Conservation (phyloP, 2,329 filamentous ascomycete species). For the Colletotrichum sansevieriae region DNA sequence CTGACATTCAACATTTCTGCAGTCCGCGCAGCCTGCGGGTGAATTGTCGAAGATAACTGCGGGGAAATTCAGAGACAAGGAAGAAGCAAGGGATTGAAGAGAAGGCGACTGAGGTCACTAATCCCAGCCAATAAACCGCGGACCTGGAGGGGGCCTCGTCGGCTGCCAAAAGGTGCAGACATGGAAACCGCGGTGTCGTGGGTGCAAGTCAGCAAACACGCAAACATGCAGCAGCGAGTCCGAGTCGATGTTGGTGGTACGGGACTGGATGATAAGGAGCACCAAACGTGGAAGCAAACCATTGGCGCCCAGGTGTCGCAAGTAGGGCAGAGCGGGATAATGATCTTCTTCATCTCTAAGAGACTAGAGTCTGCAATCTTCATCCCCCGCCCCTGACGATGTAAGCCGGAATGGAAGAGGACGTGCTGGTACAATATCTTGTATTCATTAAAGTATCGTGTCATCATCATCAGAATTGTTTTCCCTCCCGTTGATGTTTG, state of each 20-base stretch:
- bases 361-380: background rate
- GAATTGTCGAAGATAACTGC: too few species aligned
- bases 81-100: too few species aligned
- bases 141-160: too few species aligned
- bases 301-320: slow-evolving; percentile 3
- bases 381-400: background rate
- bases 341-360: background rate
- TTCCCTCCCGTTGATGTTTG: background rate
- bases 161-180: too few species aligned
- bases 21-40: too few species aligned
- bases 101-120: too few species aligned
- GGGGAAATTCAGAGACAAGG: too few species aligned
- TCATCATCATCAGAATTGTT: slow-evolving; percentile 21
- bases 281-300: slow-evolving; percentile 8
- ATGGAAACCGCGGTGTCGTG: too few species aligned
- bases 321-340: background rate
- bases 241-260: background rate
- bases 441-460: slow-evolving; percentile 21
- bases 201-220: background rate
- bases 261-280: background rate
- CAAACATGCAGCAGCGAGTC: slow-evolving; percentile 1
- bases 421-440: background rate
- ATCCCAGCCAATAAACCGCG: too few species aligned
- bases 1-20: too few species aligned
- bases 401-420: background rate